phyloP scores from a whole-genome alignment of 202 grass and related monocot genomes.

The Thinopyrum obtusiflorum region DNA sequence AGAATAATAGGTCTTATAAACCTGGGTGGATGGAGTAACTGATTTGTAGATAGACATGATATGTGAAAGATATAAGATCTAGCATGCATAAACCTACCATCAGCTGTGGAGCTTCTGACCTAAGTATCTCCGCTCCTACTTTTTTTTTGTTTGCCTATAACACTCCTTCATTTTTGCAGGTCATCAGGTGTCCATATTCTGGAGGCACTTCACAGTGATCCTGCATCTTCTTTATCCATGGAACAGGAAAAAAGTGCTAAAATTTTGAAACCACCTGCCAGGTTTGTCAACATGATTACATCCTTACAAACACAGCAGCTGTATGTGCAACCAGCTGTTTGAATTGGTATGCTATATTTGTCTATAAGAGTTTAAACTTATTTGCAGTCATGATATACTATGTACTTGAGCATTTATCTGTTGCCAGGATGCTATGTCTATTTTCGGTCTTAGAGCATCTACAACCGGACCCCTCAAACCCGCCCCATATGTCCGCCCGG shows the following conservation, averaged over 20 bases:
- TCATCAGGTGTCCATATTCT: conserved; percentile 77
- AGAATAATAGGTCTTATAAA: background rate
- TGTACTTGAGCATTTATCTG: conserved; percentile 40
- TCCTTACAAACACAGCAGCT: conserved; percentile 33
- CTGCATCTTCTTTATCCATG: conserved; percentile 84
- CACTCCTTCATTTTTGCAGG: conserved; percentile 52
- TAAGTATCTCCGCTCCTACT: conserved; percentile 19
- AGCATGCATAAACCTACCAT: conserved; percentile 18
- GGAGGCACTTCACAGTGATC: conserved; percentile 96
- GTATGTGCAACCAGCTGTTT: conserved; percentile 31
- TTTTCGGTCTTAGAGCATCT: conserved; percentile 20
- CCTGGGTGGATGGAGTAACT: background rate
- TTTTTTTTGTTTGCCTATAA: conserved; percentile 53
- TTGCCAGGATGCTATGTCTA: conserved; percentile 15
- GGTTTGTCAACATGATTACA: conserved; percentile 54
- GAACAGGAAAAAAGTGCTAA: conserved; percentile 92
- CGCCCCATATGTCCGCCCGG: too few species aligned
- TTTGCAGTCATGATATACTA: background rate
- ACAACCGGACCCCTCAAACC: too few species aligned
- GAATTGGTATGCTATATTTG: conserved; percentile 23
- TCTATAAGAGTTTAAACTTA: conserved; percentile 32
- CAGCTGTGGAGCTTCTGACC: conserved; percentile 27
- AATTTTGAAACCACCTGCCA: conserved; percentile 61
- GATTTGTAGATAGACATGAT: conserved; percentile 31
- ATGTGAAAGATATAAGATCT: conserved; percentile 33